These are phyloP conservation scores for Agrocybe praecox DNA, from an alignment of 768 basidiomycete genomes.

Conservation along the genomic window DNA sequence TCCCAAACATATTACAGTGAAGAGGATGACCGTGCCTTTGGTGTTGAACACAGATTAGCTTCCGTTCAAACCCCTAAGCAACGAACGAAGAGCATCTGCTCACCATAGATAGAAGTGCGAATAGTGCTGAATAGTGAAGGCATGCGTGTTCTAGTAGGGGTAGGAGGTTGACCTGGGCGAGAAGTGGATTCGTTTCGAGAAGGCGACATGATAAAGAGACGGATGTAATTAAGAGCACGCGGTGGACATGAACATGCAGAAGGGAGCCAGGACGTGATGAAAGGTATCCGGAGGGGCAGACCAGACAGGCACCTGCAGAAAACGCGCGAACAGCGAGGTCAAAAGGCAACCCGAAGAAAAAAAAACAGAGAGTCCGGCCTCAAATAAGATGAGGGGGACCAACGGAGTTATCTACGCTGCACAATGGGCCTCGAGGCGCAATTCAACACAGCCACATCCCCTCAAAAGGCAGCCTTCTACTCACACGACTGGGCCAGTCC, in stretches of 20 bases:
- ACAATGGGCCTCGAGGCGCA: constrained; percentile 29
- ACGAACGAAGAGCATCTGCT: constrained; percentile 17
- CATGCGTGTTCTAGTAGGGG: constrained; percentile 50
- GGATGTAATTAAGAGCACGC: constrained; percentile 41
- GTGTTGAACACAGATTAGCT: not conserved
- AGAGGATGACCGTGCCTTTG: constrained; percentile 66
- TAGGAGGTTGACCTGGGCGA: constrained; percentile 28
- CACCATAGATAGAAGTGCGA: constrained; percentile 70
- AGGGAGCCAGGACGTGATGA: constrained; percentile 17
- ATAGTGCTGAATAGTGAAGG: constrained; percentile 69
- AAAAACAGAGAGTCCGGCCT: constrained; percentile 15
- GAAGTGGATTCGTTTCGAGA: constrained; percentile 26
- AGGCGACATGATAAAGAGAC: constrained; percentile 46
- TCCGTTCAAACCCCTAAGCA: constrained; percentile 5
- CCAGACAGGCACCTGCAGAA: constrained; percentile 18
- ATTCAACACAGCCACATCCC: constrained; percentile 25
- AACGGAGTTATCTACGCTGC: constrained; percentile 20
- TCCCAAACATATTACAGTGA: constrained; percentile 78
- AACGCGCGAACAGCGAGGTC: constrained; percentile 25
- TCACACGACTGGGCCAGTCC: constrained; percentile 13
- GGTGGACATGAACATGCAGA: constrained; percentile 35
- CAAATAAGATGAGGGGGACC: constrained; percentile 1
- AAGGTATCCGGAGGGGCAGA: constrained; percentile 3
- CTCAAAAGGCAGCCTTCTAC: constrained; percentile 7
- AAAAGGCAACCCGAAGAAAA: constrained; percentile 16